These are phyloP conservation scores for Chlamydomonas schloesseri DNA, from an alignment of 139 green algal species.

Conservation along the genomic window DNA sequence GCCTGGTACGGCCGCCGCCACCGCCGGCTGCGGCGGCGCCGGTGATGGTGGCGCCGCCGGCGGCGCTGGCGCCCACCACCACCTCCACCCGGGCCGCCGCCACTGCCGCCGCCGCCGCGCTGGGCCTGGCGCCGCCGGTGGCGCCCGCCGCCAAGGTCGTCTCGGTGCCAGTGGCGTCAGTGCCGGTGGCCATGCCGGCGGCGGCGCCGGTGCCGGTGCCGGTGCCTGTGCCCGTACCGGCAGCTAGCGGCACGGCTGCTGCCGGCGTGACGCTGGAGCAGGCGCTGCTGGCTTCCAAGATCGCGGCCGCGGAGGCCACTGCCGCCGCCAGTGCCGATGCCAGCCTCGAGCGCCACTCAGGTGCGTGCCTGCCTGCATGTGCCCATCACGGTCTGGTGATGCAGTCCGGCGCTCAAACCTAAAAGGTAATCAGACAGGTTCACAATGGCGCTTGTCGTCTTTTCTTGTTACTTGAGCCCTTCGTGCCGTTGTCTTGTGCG, in stretches of 20 bases:
- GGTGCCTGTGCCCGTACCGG: too few species aligned
- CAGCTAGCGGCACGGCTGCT: too few species aligned
- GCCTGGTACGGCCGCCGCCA: too few species aligned
- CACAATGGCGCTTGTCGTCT: too few species aligned
- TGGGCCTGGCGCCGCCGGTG: neutral
- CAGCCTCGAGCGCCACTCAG: neutral
- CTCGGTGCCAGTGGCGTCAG: too few species aligned
- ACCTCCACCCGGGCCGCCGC: slow-evolving; percentile 14
- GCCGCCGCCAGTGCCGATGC: neutral
- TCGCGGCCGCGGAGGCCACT: slow-evolving; percentile 29
- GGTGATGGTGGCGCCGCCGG: neutral
- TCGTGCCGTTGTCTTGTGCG: too few species aligned
- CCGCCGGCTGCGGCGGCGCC: neutral
- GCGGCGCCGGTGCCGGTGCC: neutral
- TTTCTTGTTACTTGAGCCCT: too few species aligned
- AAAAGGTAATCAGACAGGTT: too few species aligned
- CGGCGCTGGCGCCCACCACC: neutral
- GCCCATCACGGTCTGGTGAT: too few species aligned
- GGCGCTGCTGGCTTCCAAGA: slow-evolving; percentile 16
- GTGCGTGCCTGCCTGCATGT: too few species aligned
- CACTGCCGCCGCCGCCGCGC: slow-evolving; percentile 9
- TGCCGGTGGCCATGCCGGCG: neutral
- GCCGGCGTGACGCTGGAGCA: neutral
- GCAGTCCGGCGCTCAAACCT: too few species aligned
- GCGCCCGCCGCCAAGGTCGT: neutral